Conservation (phyloP, 257 asterid species). For the Buddleja alternifolia region DNA sequence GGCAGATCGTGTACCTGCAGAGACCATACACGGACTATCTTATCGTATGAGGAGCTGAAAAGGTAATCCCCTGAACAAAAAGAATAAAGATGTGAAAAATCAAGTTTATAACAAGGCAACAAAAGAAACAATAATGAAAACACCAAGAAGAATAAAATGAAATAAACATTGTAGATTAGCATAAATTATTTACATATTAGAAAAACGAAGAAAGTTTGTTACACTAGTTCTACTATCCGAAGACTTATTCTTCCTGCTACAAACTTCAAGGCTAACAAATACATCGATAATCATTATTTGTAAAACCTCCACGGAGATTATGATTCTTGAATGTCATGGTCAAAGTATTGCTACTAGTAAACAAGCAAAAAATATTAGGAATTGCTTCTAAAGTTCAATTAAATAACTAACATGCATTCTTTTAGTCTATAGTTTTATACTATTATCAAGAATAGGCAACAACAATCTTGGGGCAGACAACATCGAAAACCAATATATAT, state of each 20-base stretch:
- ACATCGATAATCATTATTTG: background rate
- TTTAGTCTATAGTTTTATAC: background rate
- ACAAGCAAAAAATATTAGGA: background rate
- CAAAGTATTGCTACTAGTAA: background rate
- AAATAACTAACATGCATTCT: background rate
- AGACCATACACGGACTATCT: conserved; percentile 82
- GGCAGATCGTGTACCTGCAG: conserved; percentile 59
- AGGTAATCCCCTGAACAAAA: conserved; percentile 71
- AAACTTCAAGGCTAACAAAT: background rate
- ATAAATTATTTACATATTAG: background rate
- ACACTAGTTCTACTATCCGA: background rate
- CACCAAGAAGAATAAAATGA: background rate
- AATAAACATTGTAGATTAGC: background rate
- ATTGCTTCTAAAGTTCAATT: background rate
- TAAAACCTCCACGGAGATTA: background rate
- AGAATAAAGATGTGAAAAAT: conserved; percentile 25
- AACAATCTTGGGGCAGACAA: background rate
- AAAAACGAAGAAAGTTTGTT: conserved; percentile 1
- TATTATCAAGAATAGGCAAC: background rate
- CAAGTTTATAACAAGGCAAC: conserved; percentile 4
- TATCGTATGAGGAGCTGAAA: conserved; percentile 95
- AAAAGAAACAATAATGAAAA: background rate
- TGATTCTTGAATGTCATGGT: background rate
- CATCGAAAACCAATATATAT: background rate
- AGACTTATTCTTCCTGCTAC: background rate